Base-by-base conservation (phyloP, 2,329 filamentous ascomycete species). In the Colletotrichum tabaci region DNA sequence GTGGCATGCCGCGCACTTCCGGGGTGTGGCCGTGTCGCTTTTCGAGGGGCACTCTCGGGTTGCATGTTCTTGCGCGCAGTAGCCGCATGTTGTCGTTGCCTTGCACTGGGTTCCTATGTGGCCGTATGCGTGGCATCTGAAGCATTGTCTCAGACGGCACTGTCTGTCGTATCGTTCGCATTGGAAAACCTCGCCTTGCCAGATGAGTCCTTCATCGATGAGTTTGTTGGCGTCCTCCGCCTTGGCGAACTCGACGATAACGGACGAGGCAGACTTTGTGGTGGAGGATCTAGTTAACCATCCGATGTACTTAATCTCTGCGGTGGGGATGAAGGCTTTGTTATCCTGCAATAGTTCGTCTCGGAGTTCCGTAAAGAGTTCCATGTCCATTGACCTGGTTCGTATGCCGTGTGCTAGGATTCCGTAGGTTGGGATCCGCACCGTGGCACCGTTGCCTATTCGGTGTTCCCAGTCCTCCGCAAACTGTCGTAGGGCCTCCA, bases 51-150 rank as follows among this genome's bases (percentile, higher is more conserved):
- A 64, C 47, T 64, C 61, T 53, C 47, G 61, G 61, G 49, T 64
- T 23, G 30, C 30, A 26, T 64, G 38, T 44, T 55, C 49, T 46
- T 64, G 67, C 47, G 49, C 61, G 55, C 53, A 69, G 61, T 69
- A 66, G 55, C 66, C 66, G 55, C 70, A 69, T 73, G 46, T 49
- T 57, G 55, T 47, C 13, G 47, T 58, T 69, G 70, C 70, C 61
- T 68, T 73, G 56, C 55, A 73, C 56, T 69, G 70, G 56, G 63
- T 71, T 71, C 57, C 62, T 71, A 64, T 67, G 69, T 72, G 64
- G 69, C 68, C 56, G 30, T 71, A 67, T 61, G 38, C 61, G 49
- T 15, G 21, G 21, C 62, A 71, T 40, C 49, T 67, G 55, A 68
- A 68, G 70, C 61, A 69, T 56, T 73, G 66, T 55, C 66, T 69